A percentile compares a stretch with the other conserved stretches of the same genome.
phyloP scores from a whole-genome alignment of 1,139 yeast species.

The Yamadazyma sp. region DNA sequence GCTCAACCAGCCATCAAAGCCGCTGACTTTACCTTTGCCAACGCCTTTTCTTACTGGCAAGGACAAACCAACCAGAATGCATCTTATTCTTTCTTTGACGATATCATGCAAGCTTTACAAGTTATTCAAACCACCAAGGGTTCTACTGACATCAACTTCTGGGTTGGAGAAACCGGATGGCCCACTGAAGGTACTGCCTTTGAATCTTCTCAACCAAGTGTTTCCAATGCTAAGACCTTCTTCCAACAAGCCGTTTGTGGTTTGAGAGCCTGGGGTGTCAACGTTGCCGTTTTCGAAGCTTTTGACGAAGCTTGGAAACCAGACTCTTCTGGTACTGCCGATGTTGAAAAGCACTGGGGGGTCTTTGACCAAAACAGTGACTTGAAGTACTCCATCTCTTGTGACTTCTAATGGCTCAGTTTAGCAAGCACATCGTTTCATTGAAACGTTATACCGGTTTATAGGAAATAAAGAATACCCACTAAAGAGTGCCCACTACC shows the following conservation, averaged over 20 bases:
- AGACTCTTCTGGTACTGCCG: constrained; percentile 76
- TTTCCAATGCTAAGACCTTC: constrained; percentile 70
- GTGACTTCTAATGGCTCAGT: constrained; percentile 40
- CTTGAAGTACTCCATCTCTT: constrained; percentile 59
- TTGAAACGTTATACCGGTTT: constrained; percentile 2
- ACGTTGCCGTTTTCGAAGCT: constrained; percentile 90
- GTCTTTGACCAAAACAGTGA: constrained; percentile 61
- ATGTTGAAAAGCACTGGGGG: constrained; percentile 94
- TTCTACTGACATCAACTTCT: constrained; percentile 76
- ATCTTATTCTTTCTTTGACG: constrained; percentile 88
- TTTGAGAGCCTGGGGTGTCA: constrained; percentile 92
- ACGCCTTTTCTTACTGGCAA: constrained; percentile 98
- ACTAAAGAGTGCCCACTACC: no score
- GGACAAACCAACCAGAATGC: constrained; percentile 83
- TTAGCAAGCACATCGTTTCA: no score
- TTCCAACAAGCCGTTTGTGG: constrained; percentile 91
- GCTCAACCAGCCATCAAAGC: constrained; percentile 70
- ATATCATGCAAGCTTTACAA: constrained; percentile 94
- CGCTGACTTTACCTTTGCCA: constrained; percentile 82
- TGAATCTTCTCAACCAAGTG: constrained; percentile 63
- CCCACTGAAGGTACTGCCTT: constrained; percentile 84
- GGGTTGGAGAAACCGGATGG: constrained; percentile 99
- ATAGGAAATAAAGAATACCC: constrained; percentile 1
- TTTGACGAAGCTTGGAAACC: constrained; percentile 97
- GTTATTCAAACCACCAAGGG: constrained; percentile 83